Percentiles rank a stretch among this genome's conserved stretches.
Evolutionary conservation across 2,329 filamentous ascomycete species (phyloP).

Genomic region (Xylariaceae sp.): DNA sequence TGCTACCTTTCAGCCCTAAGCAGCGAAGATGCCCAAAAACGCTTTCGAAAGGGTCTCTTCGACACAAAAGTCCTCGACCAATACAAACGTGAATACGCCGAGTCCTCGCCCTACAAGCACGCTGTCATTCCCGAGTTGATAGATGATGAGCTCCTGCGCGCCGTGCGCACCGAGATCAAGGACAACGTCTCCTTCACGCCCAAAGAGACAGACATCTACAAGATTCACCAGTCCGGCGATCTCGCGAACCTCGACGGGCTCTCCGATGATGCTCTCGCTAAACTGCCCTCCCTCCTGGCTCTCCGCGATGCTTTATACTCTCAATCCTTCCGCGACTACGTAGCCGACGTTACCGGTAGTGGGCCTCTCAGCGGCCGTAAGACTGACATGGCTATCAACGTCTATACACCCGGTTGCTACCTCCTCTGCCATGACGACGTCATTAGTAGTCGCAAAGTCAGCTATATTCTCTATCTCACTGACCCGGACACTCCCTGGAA

Average conservation of each 20-base stretch:
- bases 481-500: constrained; percentile 90
- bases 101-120: constrained; percentile 76
- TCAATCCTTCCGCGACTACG: constrained; percentile 77
- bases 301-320: constrained; percentile 96
- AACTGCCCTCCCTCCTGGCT: constrained; percentile 80
- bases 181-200: constrained; percentile 91
- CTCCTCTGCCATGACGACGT: constrained; percentile 97
- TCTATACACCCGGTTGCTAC: constrained; percentile 95
- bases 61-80: constrained; percentile 50
- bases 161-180: constrained; percentile 82
- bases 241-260: constrained; percentile 94
- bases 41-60: constrained; percentile 64
- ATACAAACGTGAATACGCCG: constrained; percentile 58
- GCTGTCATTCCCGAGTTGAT: constrained; percentile 81
- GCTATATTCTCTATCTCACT: constrained; percentile 94
- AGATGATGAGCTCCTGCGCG: constrained; percentile 72
- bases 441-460: constrained; percentile 91
- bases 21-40: constrained; percentile 45
- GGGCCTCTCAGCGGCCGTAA: constrained; percentile 86
- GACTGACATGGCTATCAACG: constrained; percentile 98
- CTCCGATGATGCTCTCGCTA: constrained; percentile 75
- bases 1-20: constrained; percentile 38
- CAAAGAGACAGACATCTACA: constrained; percentile 99
- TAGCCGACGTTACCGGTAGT: constrained; percentile 77
- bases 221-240: constrained; percentile 97